These are phyloP conservation scores for Pseudocercospora macadamiae DNA, from an alignment of 2,329 filamentous ascomycete species.

Conservation along the genomic window DNA sequence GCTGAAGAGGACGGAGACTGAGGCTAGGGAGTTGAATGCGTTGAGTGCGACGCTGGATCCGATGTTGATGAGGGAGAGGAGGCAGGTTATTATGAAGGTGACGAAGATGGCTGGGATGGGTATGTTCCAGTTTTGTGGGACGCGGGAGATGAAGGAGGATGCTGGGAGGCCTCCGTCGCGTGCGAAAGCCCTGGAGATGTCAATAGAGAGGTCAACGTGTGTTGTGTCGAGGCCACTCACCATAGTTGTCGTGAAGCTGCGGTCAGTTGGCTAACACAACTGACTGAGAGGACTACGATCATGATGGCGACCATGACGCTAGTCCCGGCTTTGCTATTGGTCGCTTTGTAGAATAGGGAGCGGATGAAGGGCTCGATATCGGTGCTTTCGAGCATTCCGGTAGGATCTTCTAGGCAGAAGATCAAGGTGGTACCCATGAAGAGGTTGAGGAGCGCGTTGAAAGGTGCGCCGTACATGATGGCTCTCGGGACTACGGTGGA, in stretches of 20 bases:
- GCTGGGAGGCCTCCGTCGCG: neutral
- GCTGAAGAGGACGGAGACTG: constrained; percentile 43
- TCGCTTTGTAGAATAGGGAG: constrained; percentile 38
- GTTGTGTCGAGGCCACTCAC: neutral
- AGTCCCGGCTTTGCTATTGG: constrained; percentile 35
- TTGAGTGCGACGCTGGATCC: constrained; percentile 45
- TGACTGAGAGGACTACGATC: constrained; percentile 34
- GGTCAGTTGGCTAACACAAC: constrained; percentile 40
- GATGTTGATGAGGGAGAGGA: constrained; percentile 34
- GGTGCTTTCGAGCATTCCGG: neutral
- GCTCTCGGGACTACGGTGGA: constrained; percentile 26
- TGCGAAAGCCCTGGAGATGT: neutral
- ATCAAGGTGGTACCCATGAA: constrained; percentile 27
- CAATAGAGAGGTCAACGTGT: neutral
- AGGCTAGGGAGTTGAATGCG: constrained; percentile 45
- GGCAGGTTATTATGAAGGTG: constrained; percentile 1
- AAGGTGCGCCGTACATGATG: constrained; percentile 26
- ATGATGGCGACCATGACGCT: constrained; percentile 36
- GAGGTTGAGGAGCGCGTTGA: constrained; percentile 18
- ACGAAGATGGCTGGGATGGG: constrained; percentile 6
- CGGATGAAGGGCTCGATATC: constrained; percentile 28
- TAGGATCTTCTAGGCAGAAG: constrained; percentile 7
- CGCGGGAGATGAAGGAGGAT: neutral
- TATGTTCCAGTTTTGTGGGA: constrained; percentile 6
- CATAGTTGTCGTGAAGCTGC: constrained; percentile 39